Base-by-base conservation (phyloP, 1,139 yeast species). In the Pichia sp. region DNA sequence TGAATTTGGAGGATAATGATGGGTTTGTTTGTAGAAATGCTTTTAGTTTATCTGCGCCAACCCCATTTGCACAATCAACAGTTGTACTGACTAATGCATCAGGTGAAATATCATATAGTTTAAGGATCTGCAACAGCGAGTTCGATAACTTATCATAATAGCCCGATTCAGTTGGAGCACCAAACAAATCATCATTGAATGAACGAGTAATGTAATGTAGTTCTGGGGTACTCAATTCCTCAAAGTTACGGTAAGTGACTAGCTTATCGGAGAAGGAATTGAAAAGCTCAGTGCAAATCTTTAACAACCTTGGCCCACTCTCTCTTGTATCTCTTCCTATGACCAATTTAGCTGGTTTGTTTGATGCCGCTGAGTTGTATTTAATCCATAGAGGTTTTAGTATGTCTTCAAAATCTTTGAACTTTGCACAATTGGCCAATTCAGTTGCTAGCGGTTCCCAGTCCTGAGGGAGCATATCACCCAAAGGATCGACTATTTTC, bases 21-120 rank as follows among this genome's bases (percentile, higher is more conserved):
- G 69, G 61, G 30, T 74, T 70, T 58, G 87, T 72, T 46, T 78
- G 76, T 32, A 71, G 65, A 34, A 59, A 56, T 2, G 43, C 23
- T 19, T 50, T 36, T 36, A 85, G 75, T 67, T 88, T 87, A 23
- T 90, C 89, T 0, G 93, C 96, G n/a, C 99, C 99, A 45, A 93
- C 89, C 15, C 99, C 99, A 67, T 93, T 93, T 8, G 99, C 99
- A 43, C 90, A 82, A 71, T 92, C 98, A 42, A 92, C 81, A 5
- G 84, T 79, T 61, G 89, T 76, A 31, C 67, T 68, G 15, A 59
- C 45, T 1, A 79, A 65, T 26, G 70, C 66, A 15, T 52, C 36
- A 4, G 50, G n/a, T 42, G 67, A 65, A 69, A 77, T 76, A 5
- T 44, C 45, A 58, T 66, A 60, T 30, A 64, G 36, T 29, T 58